These are phyloP conservation scores for Psidium friedrichsthalianum DNA, from an alignment of 345 rosid species.

Conservation along the genomic window DNA sequence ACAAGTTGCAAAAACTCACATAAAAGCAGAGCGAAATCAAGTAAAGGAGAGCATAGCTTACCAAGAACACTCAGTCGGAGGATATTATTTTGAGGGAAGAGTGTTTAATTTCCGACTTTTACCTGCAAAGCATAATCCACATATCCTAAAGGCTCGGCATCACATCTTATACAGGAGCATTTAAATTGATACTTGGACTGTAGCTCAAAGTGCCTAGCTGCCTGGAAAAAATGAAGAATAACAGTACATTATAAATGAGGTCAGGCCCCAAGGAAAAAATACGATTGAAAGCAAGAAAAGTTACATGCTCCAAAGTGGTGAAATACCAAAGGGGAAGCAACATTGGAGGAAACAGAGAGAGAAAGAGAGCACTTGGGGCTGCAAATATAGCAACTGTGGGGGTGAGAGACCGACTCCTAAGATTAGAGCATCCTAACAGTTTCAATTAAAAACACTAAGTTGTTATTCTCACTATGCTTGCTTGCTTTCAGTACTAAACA, in stretches of 20 bases:
- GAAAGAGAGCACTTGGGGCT: background rate
- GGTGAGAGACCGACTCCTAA: background rate
- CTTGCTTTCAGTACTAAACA: background rate
- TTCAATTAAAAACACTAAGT: background rate
- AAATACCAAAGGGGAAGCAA: background rate
- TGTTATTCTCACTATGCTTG: background rate
- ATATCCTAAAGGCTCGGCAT: conserved; percentile 32
- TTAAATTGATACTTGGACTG: conserved; percentile 57
- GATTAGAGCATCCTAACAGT: background rate
- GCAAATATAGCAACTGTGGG: background rate
- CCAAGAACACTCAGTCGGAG: background rate
- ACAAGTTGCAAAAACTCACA: background rate
- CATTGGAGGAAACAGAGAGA: background rate
- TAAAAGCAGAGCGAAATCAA: background rate
- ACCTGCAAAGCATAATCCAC: conserved; percentile 64
- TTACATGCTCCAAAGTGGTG: background rate
- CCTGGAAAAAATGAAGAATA: conserved; percentile 18
- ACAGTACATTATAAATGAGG: background rate
- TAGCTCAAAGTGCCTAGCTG: conserved; percentile 49
- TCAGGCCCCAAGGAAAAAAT: background rate
- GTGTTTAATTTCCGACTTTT: background rate
- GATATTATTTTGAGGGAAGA: background rate
- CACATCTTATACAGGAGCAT: conserved; percentile 59
- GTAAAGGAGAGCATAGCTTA: background rate
- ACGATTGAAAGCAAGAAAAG: background rate